Evolutionary conservation across 345 rosid species (phyloP).

Genomic region (Pistacia vera): DNA sequence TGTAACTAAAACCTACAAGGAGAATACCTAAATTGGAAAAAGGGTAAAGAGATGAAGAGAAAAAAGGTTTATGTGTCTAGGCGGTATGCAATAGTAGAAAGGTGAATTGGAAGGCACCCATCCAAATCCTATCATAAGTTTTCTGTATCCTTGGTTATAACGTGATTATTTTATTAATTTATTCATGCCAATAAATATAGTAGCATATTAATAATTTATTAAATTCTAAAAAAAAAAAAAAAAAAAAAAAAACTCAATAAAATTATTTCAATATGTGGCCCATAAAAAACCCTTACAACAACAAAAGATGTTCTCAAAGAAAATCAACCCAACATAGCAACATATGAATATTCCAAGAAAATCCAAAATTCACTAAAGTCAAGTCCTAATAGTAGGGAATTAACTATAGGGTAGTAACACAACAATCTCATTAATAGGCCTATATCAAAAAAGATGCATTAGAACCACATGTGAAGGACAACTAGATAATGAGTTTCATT

Average conservation of each 20-base stretch:
- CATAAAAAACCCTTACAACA: not conserved
- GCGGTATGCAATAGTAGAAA: not conserved
- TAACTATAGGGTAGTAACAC: not conserved
- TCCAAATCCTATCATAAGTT: too few relatives aligned
- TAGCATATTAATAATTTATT: too few relatives aligned
- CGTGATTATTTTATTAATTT: not conserved
- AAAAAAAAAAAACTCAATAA: not conserved
- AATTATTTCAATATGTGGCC: not conserved
- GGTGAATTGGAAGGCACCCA: not conserved
- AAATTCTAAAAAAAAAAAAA: too few relatives aligned
- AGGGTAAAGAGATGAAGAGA: too few relatives aligned
- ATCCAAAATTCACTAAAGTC: not conserved
- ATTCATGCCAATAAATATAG: too few relatives aligned
- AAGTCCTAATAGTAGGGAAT: not conserved
- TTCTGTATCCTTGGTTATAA: not conserved
- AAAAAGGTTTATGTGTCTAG: not conserved
- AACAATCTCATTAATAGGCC: not conserved
- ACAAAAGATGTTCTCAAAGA: not conserved
- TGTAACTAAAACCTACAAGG: not conserved
- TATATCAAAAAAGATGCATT: not conserved
- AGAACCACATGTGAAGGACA: not conserved
- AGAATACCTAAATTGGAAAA: too few relatives aligned
- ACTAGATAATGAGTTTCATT: not conserved
- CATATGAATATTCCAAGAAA: not conserved
- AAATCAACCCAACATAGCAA: not conserved